Evolutionary conservation across 2,329 filamentous ascomycete species (phyloP), one percentile per base, ranked within the genome.

Genomic region (Fusarium transvaalense): DNA sequence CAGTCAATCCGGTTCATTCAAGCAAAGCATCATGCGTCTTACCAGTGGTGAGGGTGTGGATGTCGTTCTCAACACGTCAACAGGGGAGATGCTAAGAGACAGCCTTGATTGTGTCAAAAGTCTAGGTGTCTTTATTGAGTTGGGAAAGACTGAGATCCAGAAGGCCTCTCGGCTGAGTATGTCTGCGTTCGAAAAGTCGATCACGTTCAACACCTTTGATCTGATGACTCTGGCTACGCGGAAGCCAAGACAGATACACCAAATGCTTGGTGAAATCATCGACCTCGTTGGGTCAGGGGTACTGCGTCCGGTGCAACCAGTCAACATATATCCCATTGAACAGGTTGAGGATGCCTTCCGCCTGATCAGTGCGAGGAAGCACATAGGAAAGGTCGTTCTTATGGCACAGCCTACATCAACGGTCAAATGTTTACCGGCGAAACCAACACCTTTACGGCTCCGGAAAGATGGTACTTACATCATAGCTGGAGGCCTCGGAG

Each of bases 201-300:
- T 56, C 32, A 58, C 56, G 3, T 58, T 58, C 19, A n/a, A 25
- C 5, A 8, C 32, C 3, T 58, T 58, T 56, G 56, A 58, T 42
- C 17, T 58, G 15, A 19, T n/a, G 1, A 56, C 56, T 15, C 25
- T 58, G 13, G 25, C 38, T 19, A n/a, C 6, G 45, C 19, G 56
- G 34, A 43, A 32, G 17, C 10, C 50, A 0, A 14, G 27, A 4
- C 50, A 56, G 19, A 45, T 45, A 32, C 1, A 45, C 10, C 19
- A 17, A 6, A n/a, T 56, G 4, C 32, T 56, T 5, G 19, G 13
- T 10, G 27, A 32, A 6, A n/a, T 56, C 10, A 6, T 17, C 1
- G 8, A 58, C 10, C 48, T 45, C 2, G 9, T 58, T 7, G 10
- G 2, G 3, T 45, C 50, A 12, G 25, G 19, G 1, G 10, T 2